A percentile compares a stretch with the other conserved stretches of the same genome.
phyloP scores from a whole-genome alignment of 1,284 basidiomycete species.

The Irpex sp. region DNA sequence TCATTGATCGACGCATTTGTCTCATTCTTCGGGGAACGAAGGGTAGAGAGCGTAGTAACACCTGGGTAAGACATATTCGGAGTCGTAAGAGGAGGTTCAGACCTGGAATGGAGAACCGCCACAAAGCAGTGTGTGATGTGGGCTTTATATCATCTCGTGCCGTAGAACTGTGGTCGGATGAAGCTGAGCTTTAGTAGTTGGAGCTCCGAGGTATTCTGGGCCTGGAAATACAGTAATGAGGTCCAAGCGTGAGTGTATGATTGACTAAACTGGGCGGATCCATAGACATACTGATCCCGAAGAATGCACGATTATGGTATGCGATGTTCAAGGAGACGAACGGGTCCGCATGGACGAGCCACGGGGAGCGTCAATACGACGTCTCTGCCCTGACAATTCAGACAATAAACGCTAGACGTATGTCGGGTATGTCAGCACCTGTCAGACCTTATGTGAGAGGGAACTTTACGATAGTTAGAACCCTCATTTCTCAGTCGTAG shows the following conservation, averaged over 20 bases:
- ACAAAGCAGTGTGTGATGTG: background rate
- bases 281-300: background rate
- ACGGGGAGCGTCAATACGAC: background rate
- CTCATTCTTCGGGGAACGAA: background rate
- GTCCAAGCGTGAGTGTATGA: background rate
- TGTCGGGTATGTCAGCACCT: too few relatives aligned
- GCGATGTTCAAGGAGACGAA: background rate
- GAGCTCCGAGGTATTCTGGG: conserved; percentile 11
- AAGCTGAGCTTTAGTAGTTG: conserved; percentile 13
- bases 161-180: conserved; percentile 1
- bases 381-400: background rate
- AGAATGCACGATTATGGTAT: background rate
- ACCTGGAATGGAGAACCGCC: background rate
- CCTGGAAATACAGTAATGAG: background rate
- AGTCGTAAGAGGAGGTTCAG: background rate
- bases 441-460: background rate
- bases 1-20: background rate
- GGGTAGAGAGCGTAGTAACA: background rate
- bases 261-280: background rate
- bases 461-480: background rate
- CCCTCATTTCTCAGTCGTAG: background rate
- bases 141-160: conserved; percentile 7
- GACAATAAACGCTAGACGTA: background rate
- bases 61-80: background rate
- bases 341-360: background rate